Percentiles rank a stretch among this genome's conserved stretches.
phyloP scores from a whole-genome alignment of 192 early-diverging fungal species.

The Gryganskiella cystojenkinii region DNA sequence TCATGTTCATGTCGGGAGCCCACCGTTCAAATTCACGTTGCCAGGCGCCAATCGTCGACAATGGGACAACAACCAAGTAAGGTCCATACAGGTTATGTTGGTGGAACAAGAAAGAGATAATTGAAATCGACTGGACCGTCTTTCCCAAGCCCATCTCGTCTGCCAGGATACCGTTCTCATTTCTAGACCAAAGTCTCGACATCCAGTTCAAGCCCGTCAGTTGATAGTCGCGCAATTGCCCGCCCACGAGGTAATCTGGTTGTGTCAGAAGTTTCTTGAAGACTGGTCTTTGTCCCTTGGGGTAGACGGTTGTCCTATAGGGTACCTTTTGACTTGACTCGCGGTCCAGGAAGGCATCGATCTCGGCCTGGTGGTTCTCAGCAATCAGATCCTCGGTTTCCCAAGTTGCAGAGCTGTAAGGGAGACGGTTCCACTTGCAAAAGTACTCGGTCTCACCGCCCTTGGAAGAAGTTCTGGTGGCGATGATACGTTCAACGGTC shows the following conservation, averaged over 20 bases:
- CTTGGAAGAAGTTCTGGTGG: conserved; percentile 64
- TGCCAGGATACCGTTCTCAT: conserved; percentile 97
- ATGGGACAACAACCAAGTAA: conserved; percentile 94
- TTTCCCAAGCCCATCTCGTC: conserved; percentile 98
- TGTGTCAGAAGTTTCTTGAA: conserved; percentile 84
- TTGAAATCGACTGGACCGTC: conserved; percentile 96
- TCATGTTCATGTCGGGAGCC: conserved; percentile 94
- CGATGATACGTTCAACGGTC: conserved; percentile 91
- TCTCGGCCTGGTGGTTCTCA: conserved; percentile 79
- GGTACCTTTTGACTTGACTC: conserved; percentile 80
- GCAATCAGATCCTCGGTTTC: conserved; percentile 79
- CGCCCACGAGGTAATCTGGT: conserved; percentile 85
- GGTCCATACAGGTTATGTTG: conserved; percentile 89
- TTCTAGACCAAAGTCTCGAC: conserved; percentile 93
- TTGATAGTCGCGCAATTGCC: conserved; percentile 96
- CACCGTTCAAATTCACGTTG: conserved; percentile 94
- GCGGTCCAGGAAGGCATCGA: conserved; percentile 89
- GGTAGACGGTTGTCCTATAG: conserved; percentile 65
- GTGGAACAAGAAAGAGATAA: conserved; percentile 91
- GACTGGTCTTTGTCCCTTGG: conserved; percentile 70
- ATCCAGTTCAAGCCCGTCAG: conserved; percentile 97
- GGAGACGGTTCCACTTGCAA: conserved; percentile 91
- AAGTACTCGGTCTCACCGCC: conserved; percentile 83
- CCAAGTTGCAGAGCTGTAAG: conserved; percentile 94
- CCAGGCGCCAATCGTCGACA: conserved; percentile 96